Base-by-base conservation (phyloP, 2,329 filamentous ascomycete species). In the Venturia asperata region DNA sequence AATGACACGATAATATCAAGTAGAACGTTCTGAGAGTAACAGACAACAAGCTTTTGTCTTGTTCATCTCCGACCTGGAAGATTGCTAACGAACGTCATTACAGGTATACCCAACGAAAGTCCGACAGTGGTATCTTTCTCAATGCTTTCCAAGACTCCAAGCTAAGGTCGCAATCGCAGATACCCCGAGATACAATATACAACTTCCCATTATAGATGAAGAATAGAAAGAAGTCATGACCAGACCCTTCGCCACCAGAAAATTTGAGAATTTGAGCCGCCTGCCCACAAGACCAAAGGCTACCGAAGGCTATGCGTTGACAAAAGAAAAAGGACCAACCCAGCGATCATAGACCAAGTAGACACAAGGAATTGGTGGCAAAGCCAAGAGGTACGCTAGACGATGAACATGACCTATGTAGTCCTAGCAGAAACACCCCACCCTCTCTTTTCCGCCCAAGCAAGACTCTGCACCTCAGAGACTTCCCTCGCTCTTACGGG, bases 401-500 rank as follows among this genome's bases (percentile, higher is more conserved):
- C 1, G 17, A 1, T 56, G 24, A 52, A 56, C 19, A 34, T 17
- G 21, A 17, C 24, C 27, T 56, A 30, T 24, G 17, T 17, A 10
- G 5, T 37, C 21, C 49, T 37, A 34, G 30, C 5, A 56, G 24
- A 3, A 56, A 15, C 24, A 56, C 27, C 49, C 49, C 49, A 56
- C 24, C 49, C 49, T 21, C 49, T 56, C 49, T 56, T 56, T 37
- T 34, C 49, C 13, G 49, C 49, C 49, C 49, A 56, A 17, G 49
- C 49, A 17, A 56, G 30, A 34, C 49, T 56, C 49, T 56, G 49
- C 13, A 56, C 49, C 49, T 56, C 49, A 34, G 27, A 56, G 1
- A 56, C 24, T 21, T 56, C 49, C 49, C 49, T 56, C 49, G 49
- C 49, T 11, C 49, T 34, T 24, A 30, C 24, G 13, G 15, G 30